These are phyloP conservation scores for Calonectria pseudoreteaudii DNA, from an alignment of 2,329 filamentous ascomycete species.

Conservation along the genomic window DNA sequence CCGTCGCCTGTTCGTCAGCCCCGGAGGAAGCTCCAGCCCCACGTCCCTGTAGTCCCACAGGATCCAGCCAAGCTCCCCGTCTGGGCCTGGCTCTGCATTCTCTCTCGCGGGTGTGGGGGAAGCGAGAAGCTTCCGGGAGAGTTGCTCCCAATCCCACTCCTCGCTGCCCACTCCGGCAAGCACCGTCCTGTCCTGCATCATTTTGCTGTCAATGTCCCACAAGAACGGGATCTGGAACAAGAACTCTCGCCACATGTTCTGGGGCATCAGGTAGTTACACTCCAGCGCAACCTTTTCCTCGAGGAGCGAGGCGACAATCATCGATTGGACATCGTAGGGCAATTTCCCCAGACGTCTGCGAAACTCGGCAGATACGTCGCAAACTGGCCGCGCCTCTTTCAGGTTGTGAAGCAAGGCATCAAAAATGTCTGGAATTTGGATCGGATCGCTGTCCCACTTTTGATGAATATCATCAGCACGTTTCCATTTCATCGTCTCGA, in stretches of 20 bases:
- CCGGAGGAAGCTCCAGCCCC: conserved; percentile 13
- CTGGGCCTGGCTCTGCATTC: neutral
- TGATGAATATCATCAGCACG: neutral
- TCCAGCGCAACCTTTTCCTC: neutral
- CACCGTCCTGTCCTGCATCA: neutral
- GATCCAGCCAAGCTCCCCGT: neutral
- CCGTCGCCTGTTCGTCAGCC: conserved; percentile 16
- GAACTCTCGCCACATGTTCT: neutral
- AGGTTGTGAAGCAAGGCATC: conserved; percentile 8
- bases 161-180: neutral
- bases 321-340: conserved; percentile 15
- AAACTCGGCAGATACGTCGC: neutral
- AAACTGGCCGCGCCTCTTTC: neutral
- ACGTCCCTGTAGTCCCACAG: neutral
- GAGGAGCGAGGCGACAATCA: neutral
- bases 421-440: conserved; percentile 7
- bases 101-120: neutral
- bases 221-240: conserved; percentile 23
- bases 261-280: conserved; percentile 16
- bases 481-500: neutral
- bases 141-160: conserved; percentile 24
- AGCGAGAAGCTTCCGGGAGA: conserved; percentile 17
- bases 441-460: conserved; percentile 15
- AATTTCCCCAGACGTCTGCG: neutral
- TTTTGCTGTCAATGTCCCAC: conserved; percentile 9